Base-by-base conservation (phyloP, 2,329 filamentous ascomycete species). In the Fusarium coicis region DNA sequence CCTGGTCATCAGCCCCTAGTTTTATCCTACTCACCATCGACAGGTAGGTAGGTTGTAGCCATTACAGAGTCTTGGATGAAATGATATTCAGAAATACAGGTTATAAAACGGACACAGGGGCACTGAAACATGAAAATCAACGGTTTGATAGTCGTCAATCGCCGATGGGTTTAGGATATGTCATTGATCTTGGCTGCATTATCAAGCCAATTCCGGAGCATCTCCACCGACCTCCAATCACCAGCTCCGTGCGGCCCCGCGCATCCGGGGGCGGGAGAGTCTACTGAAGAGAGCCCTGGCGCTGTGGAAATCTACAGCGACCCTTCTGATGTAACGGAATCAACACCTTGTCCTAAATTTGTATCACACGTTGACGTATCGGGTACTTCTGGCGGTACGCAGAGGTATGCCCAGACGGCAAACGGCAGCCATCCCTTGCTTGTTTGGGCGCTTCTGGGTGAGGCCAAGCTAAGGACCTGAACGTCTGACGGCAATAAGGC, bases 141-240 rank as follows among this genome's bases (percentile, higher is more conserved):
- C 28, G 11, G 32, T 34, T 65, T 71, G 52, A 54, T 56, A 50
- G 12, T 30, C 46, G 15, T 37, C 49, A 64, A 66, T 68, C 68
- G 72, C 40, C 63, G 63, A 72, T 66, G 67, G 40, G 55, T 47
- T 64, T 61, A 49, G 56, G 39, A 62, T 53, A 61, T 71, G 53
- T 74, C 63, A 63, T 55, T 59, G 36, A 56, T 11, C 68, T 69
- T 74, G 60, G 60, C 53, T 55, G 54, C 30, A 69, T 53, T 46
- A 28, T 18, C 23, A 43, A 66, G 34, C 30, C 28, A 32, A 18
- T 30, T 23, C 70, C 71, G 75, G 70, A 76, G 66, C 75, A 66
- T 71, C 65, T 66, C 64, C 58, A 60, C 75, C 74, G 75, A 39
- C 52, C 43, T 56, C 67, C 72, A 77, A 74, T 73, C 70, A 74